Evolutionary conservation across 495 filamentous ascomycete genomes (phyloP), one percentile per base, ranked within the genome.

Genomic region (Trichoderma virens): DNA sequence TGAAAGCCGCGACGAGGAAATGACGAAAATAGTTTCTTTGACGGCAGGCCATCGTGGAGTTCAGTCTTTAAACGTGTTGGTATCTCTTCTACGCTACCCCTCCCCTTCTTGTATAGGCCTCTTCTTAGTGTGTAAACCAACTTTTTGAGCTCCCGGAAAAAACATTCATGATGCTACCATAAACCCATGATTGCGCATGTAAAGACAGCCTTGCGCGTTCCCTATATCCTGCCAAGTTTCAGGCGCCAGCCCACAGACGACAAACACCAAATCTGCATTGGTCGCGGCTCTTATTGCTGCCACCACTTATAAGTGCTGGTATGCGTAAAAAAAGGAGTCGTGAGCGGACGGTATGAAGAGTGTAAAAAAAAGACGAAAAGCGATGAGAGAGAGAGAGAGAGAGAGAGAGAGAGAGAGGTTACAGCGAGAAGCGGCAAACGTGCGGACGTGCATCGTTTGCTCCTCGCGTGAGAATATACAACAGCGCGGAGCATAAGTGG

Each of bases 141-240:
- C 51, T 56, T 56, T 56, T 56, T 11, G 51, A 56, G 51, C 51
- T 30, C 51, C 51, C 47, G 16, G 20, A 54, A 43, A 20, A 47
- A 23, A 47, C 18, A 25, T 47, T 13, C 41, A 45, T 18, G 16
- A 13, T 30, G 51, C 51, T 56, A 16, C 51, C 27, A 30, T 30
- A 20, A 56, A 56, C 51, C 51, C 25, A 30, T 56, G 9, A 56
- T 14, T 56, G 51, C 23, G 51, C 27, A 16, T 56, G 27, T 56
- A 56, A 30, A 56, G 8, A 47, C n/a, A 47, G 51, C 51, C 51
- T 27, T 56, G 23, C 27, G 51, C 51, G 23, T 30, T 56, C 51
- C 51, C 51, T 30, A 56, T 56, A 56, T 56, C 51, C 51, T 56
- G 25, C 27, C 23, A 56, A 56, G 51, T 56, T 23, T 56, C 25